A percentile compares a stretch with the other conserved stretches of the same genome.
These are phyloP conservation scores for Irpex sp. DNA, from an alignment of 1,284 basidiomycete species.

Conservation along the genomic window DNA sequence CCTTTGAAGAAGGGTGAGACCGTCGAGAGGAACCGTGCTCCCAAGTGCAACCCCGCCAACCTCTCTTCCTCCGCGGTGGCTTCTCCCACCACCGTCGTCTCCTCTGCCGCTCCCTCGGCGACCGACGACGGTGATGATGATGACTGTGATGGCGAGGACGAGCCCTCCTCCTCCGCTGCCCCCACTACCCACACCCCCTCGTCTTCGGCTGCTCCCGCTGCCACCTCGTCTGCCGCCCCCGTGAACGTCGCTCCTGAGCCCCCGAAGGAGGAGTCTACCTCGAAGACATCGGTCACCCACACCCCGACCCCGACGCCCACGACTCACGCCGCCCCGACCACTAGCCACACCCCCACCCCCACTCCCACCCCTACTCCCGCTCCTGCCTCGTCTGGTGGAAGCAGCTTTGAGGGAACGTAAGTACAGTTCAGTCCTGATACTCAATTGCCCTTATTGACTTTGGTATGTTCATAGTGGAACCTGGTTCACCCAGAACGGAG, in stretches of 20 bases:
- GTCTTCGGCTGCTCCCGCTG: conserved; percentile 12
- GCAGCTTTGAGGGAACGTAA: conserved; percentile 39
- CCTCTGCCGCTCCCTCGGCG: conserved; percentile 14
- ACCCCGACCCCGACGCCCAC: conserved; percentile 10
- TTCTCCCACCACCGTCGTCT: conserved; percentile 14
- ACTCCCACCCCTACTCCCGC: conserved; percentile 17
- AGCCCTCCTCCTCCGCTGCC: conserved; percentile 14
- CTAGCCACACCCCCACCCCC: conserved; percentile 15
- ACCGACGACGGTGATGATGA: conserved; percentile 25
- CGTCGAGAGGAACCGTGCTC: conserved; percentile 40
- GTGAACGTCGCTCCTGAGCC: conserved; percentile 12
- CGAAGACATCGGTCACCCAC: neutral
- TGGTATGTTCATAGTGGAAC: conserved; percentile 18
- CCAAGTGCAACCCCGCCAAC: conserved; percentile 45
- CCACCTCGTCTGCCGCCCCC: neutral
- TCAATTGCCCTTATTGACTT: neutral
- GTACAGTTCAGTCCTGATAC: conserved; percentile 18
- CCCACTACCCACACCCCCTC: conserved; percentile 7
- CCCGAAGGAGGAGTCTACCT: neutral
- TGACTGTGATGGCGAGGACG: conserved; percentile 17
- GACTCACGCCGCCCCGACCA: conserved; percentile 7
- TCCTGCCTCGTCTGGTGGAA: neutral
- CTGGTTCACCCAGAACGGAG: conserved; percentile 55
- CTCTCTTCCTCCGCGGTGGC: conserved; percentile 21
- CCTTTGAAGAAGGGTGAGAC: conserved; percentile 50